phyloP scores from a whole-genome alignment of 768 basidiomycete species.

The Trametes punicea region DNA sequence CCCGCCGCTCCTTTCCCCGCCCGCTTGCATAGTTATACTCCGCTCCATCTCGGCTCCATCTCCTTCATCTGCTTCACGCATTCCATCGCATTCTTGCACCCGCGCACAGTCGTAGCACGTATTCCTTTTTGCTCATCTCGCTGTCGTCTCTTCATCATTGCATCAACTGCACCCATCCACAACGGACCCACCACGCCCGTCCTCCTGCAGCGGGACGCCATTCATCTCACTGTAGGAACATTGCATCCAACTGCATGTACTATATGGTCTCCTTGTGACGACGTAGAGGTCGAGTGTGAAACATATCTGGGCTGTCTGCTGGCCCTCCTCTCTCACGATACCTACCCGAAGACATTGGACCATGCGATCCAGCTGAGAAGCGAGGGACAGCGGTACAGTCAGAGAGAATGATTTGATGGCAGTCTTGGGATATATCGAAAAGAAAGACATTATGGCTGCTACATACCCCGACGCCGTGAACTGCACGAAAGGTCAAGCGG shows the following conservation, averaged over 20 bases:
- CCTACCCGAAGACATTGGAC: no score
- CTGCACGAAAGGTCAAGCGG: background rate
- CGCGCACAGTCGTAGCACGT: background rate
- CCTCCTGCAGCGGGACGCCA: constrained; percentile 7
- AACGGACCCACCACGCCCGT: background rate
- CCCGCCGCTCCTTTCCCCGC: constrained; percentile 43
- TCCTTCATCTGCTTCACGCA: background rate
- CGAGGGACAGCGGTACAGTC: no score
- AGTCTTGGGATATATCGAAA: no score
- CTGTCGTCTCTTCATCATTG: constrained; percentile 22
- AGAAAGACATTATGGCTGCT: constrained; percentile 1
- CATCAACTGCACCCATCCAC: constrained; percentile 37
- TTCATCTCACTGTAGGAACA: constrained; percentile 16
- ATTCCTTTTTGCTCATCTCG: constrained; percentile 9
- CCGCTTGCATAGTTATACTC: background rate
- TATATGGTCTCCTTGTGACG: constrained; percentile 2
- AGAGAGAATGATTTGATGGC: no score
- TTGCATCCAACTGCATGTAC: constrained; percentile 29
- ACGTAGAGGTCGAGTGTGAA: constrained; percentile 9
- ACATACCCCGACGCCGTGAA: constrained; percentile 1
- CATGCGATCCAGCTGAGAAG: no score
- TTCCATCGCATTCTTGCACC: background rate
- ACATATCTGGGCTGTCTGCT: background rate
- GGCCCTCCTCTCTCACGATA: background rate
- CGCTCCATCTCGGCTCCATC: background rate